Base-by-base conservation (phyloP, 2,329 filamentous ascomycete genomes). In the Fusarium staphyleae region DNA sequence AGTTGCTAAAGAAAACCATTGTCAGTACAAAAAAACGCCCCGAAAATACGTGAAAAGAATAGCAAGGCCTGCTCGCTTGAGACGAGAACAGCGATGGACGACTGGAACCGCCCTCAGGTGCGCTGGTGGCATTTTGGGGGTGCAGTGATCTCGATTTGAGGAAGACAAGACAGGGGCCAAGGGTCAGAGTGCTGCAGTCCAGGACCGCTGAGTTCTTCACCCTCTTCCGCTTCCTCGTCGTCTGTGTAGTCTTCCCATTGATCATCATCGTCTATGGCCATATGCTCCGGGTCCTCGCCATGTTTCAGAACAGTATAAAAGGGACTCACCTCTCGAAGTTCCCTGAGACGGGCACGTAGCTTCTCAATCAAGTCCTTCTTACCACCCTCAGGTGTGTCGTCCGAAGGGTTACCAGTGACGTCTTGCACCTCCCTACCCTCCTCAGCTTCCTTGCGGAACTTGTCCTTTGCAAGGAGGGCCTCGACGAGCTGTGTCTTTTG, bases 401-500 rank as follows among this genome's bases (percentile, higher is more conserved):
- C 72, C 60, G 73, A 60, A 65, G 72, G 44, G 12, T 37, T 60
- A n/a, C 53, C 53, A 57, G 72, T 60, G 58, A 66, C 60, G 32
- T 76, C 77, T 62, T 77, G 74, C 47, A 77, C 56, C 57, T 79
- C 77, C 48, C 70, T 76, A 48, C 71, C 70, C 42, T 78, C 76
- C 58, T 83, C 81, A 29, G 79, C 72, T 52, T 83, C 77, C 68
- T 82, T 82, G 48, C 81, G 78, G 47, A 86, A 74, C 69, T 81
- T 81, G 55, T 87, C 84, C 68, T 87, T 87, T 57, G 81, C 78
- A 37, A 87, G 75, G 14, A 87, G 75, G 36, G 82, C 80, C 33
- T 84, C 78, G 60, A 87, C 78, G 18, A 87, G 77, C 66, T 87
- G 84, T 39, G 78, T 78, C 71, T 85, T 83, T 65, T 84, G 79